A percentile compares a stretch with the other conserved stretches of the same genome.
Evolutionary conservation across 2,329 filamentous ascomycete genomes (phyloP).

Genomic region (Chalara sp.): DNA sequence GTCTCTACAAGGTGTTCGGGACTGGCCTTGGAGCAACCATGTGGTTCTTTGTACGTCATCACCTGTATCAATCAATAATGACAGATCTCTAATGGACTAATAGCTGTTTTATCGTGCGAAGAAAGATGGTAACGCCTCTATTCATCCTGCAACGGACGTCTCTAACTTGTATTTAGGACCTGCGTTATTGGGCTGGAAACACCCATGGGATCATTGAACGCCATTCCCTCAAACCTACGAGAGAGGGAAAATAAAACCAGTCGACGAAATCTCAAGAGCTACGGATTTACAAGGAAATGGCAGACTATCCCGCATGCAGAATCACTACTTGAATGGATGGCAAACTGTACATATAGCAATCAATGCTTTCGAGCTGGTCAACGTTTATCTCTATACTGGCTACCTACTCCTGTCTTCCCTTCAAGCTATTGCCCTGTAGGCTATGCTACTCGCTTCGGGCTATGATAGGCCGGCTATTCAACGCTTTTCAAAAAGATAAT

Average conservation of each 20-base stretch:
- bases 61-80: not conserved
- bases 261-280: not conserved
- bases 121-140: constrained; percentile 64
- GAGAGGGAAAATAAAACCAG: too few relatives aligned
- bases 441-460: constrained; percentile 1
- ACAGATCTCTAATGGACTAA: constrained; percentile 8
- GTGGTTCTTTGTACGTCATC: constrained; percentile 90
- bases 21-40: constrained; percentile 89
- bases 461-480: not conserved
- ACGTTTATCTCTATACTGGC: too few relatives aligned
- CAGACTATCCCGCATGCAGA: too few relatives aligned
- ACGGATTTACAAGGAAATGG: not conserved
- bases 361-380: too few relatives aligned
- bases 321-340: not conserved
- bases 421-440: not conserved
- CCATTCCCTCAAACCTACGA: not conserved
- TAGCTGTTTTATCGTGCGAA: constrained; percentile 94
- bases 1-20: constrained; percentile 77
- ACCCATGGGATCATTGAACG: constrained; percentile 87
- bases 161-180: constrained; percentile 42
- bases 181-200: constrained; percentile 84
- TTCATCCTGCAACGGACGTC: not conserved
- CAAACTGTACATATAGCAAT: constrained; percentile 7
- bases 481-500: constrained; percentile 60
- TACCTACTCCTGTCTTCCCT: too few relatives aligned